Evolutionary conservation across 1,139 yeast genomes (phyloP), one percentile per base, ranked within the genome.

Genomic region (Yarrowia galli): DNA sequence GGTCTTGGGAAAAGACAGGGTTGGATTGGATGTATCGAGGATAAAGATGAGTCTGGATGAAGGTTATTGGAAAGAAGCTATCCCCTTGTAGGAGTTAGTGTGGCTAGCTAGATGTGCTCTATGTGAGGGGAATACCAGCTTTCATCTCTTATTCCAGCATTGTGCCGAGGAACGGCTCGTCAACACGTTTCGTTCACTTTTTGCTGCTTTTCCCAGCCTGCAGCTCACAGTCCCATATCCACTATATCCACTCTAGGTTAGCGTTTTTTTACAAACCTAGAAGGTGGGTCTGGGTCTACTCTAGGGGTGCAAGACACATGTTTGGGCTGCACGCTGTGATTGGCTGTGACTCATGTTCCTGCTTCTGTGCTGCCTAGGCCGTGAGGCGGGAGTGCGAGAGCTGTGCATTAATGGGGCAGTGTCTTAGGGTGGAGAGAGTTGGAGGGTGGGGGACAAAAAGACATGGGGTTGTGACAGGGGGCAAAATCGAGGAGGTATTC

Each of bases 231-330:
- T 35, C 16, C 49, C 10, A 46, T 23, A n/a, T 48, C 56, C 38
- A n/a, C 56, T 36, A 15, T 36, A 15, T n/a, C 43, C n/a, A 15
- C 13, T 13, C 42, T 10, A 53, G 42, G 60, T 53, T 53, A 36
- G 20, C 45, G 60, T 36, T 36, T 22, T 22, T 36, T 22, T 25
- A 7, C 23, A 35, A 36, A 48, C 35, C 56, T 49, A 49, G 25
- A 16, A 20, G 20, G 15, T 8, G 36, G 56, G 20, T 46, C 43
- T 15, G 28, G 18, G 10, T 13, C 64, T 43, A 58, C 64, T 43
- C 28, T 43, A 42, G 64, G 64, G 64, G 64, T 43, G 64, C 64
- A 58, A 43, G 64, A 56, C 64, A 58, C 64, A 58, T 58, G 64
- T n/a, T 16, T 2, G 8, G 20, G 40, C 32, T 43, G 64, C 64